These are phyloP conservation scores for Cyphellophora europaea DNA, from an alignment of 2,329 filamentous ascomycete genomes.

Conservation along the genomic window DNA sequence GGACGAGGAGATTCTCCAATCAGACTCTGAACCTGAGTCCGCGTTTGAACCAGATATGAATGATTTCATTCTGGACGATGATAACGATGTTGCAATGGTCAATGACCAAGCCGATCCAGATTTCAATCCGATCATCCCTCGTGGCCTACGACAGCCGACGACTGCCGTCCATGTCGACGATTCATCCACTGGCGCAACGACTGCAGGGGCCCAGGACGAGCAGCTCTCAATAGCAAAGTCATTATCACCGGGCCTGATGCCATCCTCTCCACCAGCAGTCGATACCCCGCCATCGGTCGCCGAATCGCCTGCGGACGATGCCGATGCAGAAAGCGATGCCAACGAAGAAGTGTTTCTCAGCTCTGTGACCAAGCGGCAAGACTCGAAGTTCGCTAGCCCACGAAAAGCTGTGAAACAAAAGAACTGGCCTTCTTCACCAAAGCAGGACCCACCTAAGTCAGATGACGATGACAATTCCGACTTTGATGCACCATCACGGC, in stretches of 20 bases:
- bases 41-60: too few species aligned
- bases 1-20: slow-evolving; percentile 39
- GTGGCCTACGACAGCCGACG: too few species aligned
- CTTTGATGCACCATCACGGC: slow-evolving; percentile 5
- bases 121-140: slow-evolving; percentile 1
- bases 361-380: neutral
- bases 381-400: neutral
- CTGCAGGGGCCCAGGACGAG: slow-evolving; percentile 7
- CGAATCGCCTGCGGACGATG: slow-evolving; percentile 8
- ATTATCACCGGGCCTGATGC: too few species aligned
- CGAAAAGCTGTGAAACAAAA: neutral
- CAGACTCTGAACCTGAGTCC: slow-evolving; percentile 18
- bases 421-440: too few species aligned
- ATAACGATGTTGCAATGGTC: slow-evolving; percentile 25
- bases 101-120: neutral
- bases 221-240: too few species aligned
- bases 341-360: slow-evolving; percentile 7
- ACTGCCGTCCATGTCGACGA: slow-evolving; percentile 39
- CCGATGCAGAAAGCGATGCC: slow-evolving; percentile 12
- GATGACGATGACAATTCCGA: slow-evolving; percentile 10
- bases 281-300: too few species aligned
- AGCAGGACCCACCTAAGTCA: slow-evolving; percentile 2
- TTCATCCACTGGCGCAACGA: slow-evolving; percentile 14
- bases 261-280: too few species aligned
- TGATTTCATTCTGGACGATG: slow-evolving; percentile 26